Evolutionary conservation across 2,329 filamentous ascomycete genomes (phyloP), one percentile per base, ranked within the genome.

Genomic region (Xylariales sp.): DNA sequence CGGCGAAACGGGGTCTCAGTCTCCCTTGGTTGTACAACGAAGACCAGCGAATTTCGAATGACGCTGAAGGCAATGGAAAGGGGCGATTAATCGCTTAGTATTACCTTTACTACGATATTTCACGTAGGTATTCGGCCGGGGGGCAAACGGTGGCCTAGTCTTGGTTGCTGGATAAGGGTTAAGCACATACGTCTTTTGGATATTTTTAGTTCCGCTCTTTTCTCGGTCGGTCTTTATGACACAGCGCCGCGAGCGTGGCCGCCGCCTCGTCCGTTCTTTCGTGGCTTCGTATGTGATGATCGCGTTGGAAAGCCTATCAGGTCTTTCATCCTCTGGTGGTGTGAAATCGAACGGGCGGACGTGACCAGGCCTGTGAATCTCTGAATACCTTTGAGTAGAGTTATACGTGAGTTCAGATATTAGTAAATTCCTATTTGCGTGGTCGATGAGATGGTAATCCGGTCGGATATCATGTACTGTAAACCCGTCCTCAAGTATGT

Each of bases 391-490:
- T 10, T 36, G 53, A 18, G 3, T 16, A 6, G 5, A 10, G 14
- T 43, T 23, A 32, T 50, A 58, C 23, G 7, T 14, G 8, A 43
- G 30, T 45, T 16, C 23, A 16, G 23, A 28, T 28, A 64, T 58
- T 9, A 58, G n/a, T 30, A 5, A 12, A 34, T 45, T 34, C 8
- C 16, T 23, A 28, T 50, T 30, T 30, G 30, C 3, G 34, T 64
- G 53, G 16, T 45, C 53, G 28, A 57, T 12, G 4, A 64, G 48
- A 23, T 43, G 43, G 23, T 32, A 52, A 32, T 67, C 65, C 2
- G 54, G 59, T 0, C 60, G 60, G 1, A 64, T 67, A 16, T 52
- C 9, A 30, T 53, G 12, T 28, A 1, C 9, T 41, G 34, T 12
- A 5, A 5, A 16, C 6, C 32, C 34, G 0, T 48, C 48, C 10